A percentile compares a stretch with the other conserved stretches of the same genome.
Conservation (phyloP, 257 asterid genomes). For the Salvia miltiorrhiza region DNA sequence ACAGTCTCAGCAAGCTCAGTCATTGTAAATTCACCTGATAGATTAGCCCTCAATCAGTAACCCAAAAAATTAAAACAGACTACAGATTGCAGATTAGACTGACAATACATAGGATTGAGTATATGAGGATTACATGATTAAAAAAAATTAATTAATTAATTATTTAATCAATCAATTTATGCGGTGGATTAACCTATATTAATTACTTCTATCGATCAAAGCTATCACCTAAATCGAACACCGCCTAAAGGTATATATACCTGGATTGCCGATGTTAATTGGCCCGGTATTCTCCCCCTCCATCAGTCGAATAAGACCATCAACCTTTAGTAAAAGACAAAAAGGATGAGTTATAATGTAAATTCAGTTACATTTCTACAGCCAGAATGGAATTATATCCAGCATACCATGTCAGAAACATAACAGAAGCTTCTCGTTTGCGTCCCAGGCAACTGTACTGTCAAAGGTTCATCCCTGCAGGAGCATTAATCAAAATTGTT, state of each 20-base stretch:
- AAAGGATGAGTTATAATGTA: neutral
- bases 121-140: no score
- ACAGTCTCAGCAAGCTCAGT: conserved; percentile 50
- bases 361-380: neutral
- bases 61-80: neutral
- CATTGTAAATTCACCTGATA: conserved; percentile 47
- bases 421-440: conserved; percentile 75
- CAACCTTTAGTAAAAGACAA: conserved; percentile 35
- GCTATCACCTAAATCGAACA: no score
- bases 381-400: neutral
- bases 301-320: conserved; percentile 58
- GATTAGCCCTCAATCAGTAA: neutral
- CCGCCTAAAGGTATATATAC: no score
- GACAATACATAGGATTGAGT: no score
- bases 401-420: conserved; percentile 52
- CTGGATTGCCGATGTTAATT: conserved; percentile 51
- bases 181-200: no score
- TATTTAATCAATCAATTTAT: no score
- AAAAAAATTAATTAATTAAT: no score
- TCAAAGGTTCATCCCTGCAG: conserved; percentile 75
- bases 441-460: conserved; percentile 93
- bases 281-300: conserved; percentile 52
- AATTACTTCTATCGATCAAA: no score
- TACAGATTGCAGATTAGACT: no score
- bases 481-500: neutral